These are phyloP conservation scores for Mrakia gelida DNA, from an alignment of 768 basidiomycete genomes.

Conservation along the genomic window DNA sequence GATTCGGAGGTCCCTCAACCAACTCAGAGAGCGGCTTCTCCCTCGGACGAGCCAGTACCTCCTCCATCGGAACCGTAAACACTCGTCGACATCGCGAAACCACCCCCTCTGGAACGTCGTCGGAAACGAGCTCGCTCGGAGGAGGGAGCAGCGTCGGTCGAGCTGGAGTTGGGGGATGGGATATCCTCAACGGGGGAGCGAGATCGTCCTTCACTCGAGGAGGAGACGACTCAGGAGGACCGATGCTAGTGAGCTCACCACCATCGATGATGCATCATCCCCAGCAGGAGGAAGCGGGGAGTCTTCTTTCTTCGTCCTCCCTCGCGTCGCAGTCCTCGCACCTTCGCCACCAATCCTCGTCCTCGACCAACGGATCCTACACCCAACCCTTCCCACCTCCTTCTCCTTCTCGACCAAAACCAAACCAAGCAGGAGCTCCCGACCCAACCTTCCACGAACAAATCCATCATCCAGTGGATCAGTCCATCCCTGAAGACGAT, in stretches of 20 bases:
- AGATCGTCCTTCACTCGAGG: too few relatives aligned
- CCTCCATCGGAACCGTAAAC: neutral
- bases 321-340: neutral
- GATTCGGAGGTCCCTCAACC: neutral
- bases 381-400: neutral
- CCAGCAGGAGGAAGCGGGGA: too few relatives aligned
- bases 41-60: neutral
- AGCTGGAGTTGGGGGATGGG: neutral
- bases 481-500: neutral
- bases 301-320: neutral
- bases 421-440: neutral
- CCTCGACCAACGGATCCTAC: neutral
- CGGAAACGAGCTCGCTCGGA: neutral
- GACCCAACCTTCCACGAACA: neutral
- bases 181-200: neutral
- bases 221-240: too few relatives aligned
- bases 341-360: too few relatives aligned
- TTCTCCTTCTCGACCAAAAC: neutral
- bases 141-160: too few relatives aligned
- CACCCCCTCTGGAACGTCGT: too few relatives aligned
- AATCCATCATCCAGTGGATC: neutral
- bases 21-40: conserved; percentile 16
- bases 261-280: neutral
- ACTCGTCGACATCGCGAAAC: too few relatives aligned
- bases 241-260: neutral